These are phyloP conservation scores for Blastomyces percursus DNA, from an alignment of 2,329 filamentous ascomycete species.

Conservation along the genomic window DNA sequence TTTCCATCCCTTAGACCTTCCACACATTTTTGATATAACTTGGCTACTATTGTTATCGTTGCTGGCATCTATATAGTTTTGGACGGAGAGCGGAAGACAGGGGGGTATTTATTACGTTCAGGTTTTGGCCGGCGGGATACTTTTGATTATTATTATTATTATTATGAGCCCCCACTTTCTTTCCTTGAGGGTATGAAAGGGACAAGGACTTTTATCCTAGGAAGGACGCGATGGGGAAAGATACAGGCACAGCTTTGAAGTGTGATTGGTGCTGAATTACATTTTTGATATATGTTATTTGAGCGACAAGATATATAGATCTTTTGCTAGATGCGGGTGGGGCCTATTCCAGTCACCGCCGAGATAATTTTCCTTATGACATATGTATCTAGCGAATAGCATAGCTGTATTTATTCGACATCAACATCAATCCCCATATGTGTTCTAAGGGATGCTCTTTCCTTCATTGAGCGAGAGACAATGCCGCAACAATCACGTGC, in stretches of 20 bases:
- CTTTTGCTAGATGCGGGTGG: too few relatives aligned
- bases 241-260: too few relatives aligned
- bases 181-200: too few relatives aligned
- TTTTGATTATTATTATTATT: not conserved
- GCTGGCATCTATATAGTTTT: not conserved
- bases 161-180: not conserved
- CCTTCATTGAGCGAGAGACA: too few relatives aligned
- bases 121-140: not conserved
- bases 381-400: too few relatives aligned
- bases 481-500: not conserved
- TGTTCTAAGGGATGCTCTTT: too few relatives aligned
- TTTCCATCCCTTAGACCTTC: not conserved
- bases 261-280: too few relatives aligned
- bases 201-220: not conserved
- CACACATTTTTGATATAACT: not conserved
- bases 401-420: not conserved
- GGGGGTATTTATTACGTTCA: not conserved
- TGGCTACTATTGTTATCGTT: not conserved
- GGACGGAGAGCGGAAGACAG: not conserved
- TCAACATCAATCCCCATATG: not conserved
- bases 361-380: too few relatives aligned
- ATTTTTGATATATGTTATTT: too few relatives aligned
- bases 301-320: too few relatives aligned
- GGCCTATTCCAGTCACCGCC: too few relatives aligned
- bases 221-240: too few relatives aligned